Percentiles rank a stretch among this genome's conserved stretches.
phyloP scores from a whole-genome alignment of 768 basidiomycete genomes.

The Suillus hirtellus region DNA sequence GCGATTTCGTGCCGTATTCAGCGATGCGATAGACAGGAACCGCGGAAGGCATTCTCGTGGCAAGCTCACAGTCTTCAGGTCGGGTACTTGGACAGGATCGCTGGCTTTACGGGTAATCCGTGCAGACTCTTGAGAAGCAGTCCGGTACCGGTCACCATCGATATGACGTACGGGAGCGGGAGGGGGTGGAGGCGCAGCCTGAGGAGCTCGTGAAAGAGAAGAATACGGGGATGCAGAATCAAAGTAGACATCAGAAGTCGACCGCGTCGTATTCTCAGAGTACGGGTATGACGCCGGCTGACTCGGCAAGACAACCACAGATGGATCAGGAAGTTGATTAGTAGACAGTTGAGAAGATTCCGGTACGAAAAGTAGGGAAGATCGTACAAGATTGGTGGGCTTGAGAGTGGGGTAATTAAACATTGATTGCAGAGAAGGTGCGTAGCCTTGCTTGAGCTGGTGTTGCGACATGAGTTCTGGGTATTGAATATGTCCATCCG shows the following conservation, averaged over 20 bases:
- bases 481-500: slow-evolving; percentile 51
- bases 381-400: slow-evolving; percentile 35
- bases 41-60: slow-evolving; percentile 73
- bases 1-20: slow-evolving; percentile 74
- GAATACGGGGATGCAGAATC: slow-evolving; percentile 18
- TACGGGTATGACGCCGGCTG: slow-evolving; percentile 19
- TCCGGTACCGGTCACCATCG: slow-evolving; percentile 31
- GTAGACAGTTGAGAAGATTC: slow-evolving; percentile 28
- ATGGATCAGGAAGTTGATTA: slow-evolving; percentile 32
- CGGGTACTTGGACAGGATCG: slow-evolving; percentile 36
- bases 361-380: slow-evolving; percentile 49
- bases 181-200: slow-evolving; percentile 23
- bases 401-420: slow-evolving; percentile 44
- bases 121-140: slow-evolving; percentile 36
- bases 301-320: slow-evolving; percentile 27
- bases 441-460: slow-evolving; percentile 76
- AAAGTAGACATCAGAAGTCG: slow-evolving; percentile 4
- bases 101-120: slow-evolving; percentile 33
- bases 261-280: slow-evolving; percentile 13
- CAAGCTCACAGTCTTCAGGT: slow-evolving; percentile 64
- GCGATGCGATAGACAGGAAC: slow-evolving; percentile 74
- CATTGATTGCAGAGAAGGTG: slow-evolving; percentile 77
- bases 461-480: slow-evolving; percentile 80
- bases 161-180: slow-evolving; percentile 25
- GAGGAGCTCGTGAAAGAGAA: slow-evolving; percentile 28